A percentile compares a stretch with the other conserved stretches of the same genome.
These are phyloP conservation scores for Gymnopilus junonius DNA, from an alignment of 768 basidiomycete species.

Conservation along the genomic window DNA sequence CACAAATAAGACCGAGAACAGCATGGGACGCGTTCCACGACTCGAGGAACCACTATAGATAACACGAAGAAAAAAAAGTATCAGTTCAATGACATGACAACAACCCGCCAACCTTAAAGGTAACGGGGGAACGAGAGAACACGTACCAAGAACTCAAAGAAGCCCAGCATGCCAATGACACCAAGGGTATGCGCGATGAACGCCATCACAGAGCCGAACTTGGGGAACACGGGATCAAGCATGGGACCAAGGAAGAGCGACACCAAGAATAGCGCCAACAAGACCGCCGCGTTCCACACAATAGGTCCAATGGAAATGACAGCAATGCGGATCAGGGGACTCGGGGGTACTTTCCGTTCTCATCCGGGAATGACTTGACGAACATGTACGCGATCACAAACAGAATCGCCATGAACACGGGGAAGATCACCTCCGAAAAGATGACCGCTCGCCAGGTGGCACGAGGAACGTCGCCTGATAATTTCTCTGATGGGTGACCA, in stretches of 20 bases:
- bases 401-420: conserved; percentile 81
- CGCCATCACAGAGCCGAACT: conserved; percentile 93
- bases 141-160: conserved; percentile 95
- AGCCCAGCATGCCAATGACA: conserved; percentile 85
- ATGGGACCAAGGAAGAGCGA: conserved; percentile 94
- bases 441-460: conserved; percentile 92
- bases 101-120: neutral
- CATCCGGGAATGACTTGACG: conserved; percentile 82
- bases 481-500: conserved; percentile 96
- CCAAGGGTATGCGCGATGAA: conserved; percentile 85
- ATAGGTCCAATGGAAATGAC: conserved; percentile 94
- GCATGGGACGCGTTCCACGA: conserved; percentile 91
- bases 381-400: conserved; percentile 93
- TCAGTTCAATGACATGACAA: conserved; percentile 1
- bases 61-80: conserved; percentile 15
- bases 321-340: conserved; percentile 90
- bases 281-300: conserved; percentile 91
- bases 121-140: neutral
- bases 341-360: conserved; percentile 66
- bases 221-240: conserved; percentile 80
- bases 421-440: conserved; percentile 86
- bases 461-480: conserved; percentile 93
- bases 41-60: conserved; percentile 87
- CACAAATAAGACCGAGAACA: conserved; percentile 89
- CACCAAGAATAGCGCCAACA: conserved; percentile 86